Percentiles rank a stretch among this genome's conserved stretches.
Conservation (phyloP, 306 rosid species). For the Rubus idaeus region DNA sequence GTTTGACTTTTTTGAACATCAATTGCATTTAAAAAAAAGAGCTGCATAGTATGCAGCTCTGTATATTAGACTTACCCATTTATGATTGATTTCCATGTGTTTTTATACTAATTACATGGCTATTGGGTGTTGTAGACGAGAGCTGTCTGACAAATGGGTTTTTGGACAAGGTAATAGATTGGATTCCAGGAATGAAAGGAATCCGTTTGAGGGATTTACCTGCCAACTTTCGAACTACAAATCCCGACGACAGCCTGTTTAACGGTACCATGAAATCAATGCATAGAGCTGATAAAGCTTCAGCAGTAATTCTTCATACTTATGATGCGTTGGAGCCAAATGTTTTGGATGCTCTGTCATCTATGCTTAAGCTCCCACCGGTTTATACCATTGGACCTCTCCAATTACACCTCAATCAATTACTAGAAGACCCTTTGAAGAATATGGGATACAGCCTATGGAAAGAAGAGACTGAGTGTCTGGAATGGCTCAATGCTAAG, state of each 20-base stretch:
- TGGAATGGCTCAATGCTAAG: slow-evolving; percentile 13
- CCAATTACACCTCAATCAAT: slow-evolving; percentile 7
- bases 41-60: too few relatives aligned
- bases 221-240: neutral
- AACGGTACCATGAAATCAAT: neutral
- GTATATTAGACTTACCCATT: too few relatives aligned
- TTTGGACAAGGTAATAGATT: slow-evolving; percentile 11
- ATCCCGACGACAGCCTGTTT: neutral
- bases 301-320: slow-evolving; percentile 10
- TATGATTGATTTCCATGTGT: too few relatives aligned
- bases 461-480: slow-evolving; percentile 27
- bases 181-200: slow-evolving; percentile 21
- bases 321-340: slow-evolving; percentile 13
- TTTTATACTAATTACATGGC: neutral
- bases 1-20: too few relatives aligned
- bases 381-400: slow-evolving; percentile 23
- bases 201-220: slow-evolving; percentile 15
- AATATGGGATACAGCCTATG: slow-evolving; percentile 7
- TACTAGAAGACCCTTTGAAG: slow-evolving; percentile 8
- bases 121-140: slow-evolving; percentile 11
- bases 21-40: too few relatives aligned
- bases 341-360: slow-evolving; percentile 9
- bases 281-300: neutral
- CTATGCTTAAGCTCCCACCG: neutral
- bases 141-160: slow-evolving; percentile 8